Evolutionary conservation across 1,284 basidiomycete species (phyloP), one percentile per base, ranked within the genome.

Genomic region (Tilletia walkeri): DNA sequence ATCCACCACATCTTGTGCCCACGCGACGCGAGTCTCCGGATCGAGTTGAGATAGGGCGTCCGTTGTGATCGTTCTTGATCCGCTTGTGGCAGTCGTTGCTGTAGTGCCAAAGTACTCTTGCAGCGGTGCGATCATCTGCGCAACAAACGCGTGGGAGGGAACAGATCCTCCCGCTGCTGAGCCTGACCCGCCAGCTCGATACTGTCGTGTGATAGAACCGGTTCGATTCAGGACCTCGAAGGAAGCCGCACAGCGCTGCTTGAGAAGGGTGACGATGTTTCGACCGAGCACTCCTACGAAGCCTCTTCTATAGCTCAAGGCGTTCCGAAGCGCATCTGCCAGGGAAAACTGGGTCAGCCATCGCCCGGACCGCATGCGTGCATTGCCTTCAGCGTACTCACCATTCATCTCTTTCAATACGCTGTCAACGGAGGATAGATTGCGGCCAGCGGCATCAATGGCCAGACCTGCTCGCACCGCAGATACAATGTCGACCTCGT

Each of bases 1-100:
- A 18, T 70, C 38, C 1, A 80, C 59, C 30, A 80, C 69, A 6
- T 50, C 50, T 18, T 69, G 16, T 2, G 61, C 39, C 77, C 77
- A 78, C 4, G 7, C 30, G 20, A 34, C 38, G 20, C 63, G 67
- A 45, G 75, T 63, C 30, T 72, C 67, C 1, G 36, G 18, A 10
- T 73, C 67, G 16, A 81, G 70, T 18, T 70, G 66, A 3, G 70
- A 65, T 5, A 69, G 53, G 10, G 75, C 39, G 24, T 56, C 20
- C 20, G 2, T 34, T 45, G 41, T 45, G 41, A 45, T 14, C 41
- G 41, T 14, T 9, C 41, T 45, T 30, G 54, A 6, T 4, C 24
- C n/a, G 34, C 54, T 56, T 1, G n/a, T 53, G 39, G 16, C 71
- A 12, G 2, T 4, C n/a, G 20, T 67, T 56, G 30, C 70, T 67